Evolutionary conservation across 75 land plant genomes (phyloP).

Genomic region (Selaginella moellendorffii): DNA sequence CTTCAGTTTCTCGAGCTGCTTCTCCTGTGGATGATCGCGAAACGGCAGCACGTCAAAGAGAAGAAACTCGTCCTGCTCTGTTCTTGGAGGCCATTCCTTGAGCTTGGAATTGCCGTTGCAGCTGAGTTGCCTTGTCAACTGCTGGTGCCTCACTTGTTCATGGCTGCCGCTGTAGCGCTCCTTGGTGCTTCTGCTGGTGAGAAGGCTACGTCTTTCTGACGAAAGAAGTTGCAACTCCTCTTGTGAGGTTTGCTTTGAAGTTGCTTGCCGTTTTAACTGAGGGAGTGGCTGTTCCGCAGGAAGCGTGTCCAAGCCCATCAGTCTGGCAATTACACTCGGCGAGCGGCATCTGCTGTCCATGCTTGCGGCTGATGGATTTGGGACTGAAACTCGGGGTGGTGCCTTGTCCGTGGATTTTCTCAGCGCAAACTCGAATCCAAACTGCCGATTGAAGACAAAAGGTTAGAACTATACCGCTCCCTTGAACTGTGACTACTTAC

Average conservation of each 20-base stretch:
- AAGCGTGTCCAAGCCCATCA: slow-evolving; percentile 71
- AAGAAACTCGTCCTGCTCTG: background rate
- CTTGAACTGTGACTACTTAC: background rate
- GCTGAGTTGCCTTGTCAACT: too few species aligned
- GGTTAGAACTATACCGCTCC: background rate
- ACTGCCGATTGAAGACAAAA: slow-evolving; percentile 14
- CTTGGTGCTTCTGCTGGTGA: background rate
- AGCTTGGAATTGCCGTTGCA: background rate
- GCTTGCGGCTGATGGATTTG: slow-evolving; percentile 51
- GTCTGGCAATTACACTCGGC: slow-evolving; percentile 54
- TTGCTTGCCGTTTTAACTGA: too few species aligned
- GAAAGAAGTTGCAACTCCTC: slow-evolving; percentile 7
- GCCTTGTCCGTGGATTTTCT: slow-evolving; percentile 21
- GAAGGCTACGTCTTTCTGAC: background rate
- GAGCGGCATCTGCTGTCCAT: slow-evolving; percentile 36
- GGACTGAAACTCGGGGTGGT: slow-evolving; percentile 40
- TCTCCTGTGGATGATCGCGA: slow-evolving; percentile 86
- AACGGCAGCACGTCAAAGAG: slow-evolving; percentile 10
- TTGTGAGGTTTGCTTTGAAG: slow-evolving; percentile 6
- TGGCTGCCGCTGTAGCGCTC: background rate
- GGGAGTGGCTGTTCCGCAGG: slow-evolving; percentile 26
- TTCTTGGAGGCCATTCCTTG: slow-evolving; percentile 1
- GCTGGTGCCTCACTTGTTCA: too few species aligned
- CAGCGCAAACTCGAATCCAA: slow-evolving; percentile 29
- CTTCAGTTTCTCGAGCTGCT: slow-evolving; percentile 76